Evolutionary conservation across 2,329 filamentous ascomycete species (phyloP).

Genomic region (Penicillium psychrosexuale): DNA sequence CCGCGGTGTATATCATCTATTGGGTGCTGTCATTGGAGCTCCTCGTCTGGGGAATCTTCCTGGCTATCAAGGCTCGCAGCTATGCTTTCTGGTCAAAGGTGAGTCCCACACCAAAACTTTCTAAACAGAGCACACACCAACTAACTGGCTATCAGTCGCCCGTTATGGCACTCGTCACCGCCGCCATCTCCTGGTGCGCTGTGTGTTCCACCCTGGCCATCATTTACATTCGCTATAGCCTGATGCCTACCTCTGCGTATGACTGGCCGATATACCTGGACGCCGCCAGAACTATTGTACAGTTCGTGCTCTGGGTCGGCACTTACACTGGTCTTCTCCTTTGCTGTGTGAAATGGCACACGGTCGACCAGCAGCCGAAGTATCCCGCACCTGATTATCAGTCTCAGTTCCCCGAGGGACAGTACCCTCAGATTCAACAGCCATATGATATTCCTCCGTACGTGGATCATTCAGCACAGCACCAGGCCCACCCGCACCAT

Average conservation of each 20-base stretch:
- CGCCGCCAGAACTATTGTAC: constrained; percentile 4
- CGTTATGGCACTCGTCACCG: constrained; percentile 11
- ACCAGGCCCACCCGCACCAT: not conserved
- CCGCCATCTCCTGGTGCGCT: constrained; percentile 20
- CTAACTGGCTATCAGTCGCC: constrained; percentile 9
- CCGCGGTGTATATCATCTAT: constrained; percentile 14
- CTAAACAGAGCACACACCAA: not conserved
- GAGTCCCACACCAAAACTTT: not conserved
- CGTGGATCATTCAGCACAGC: not conserved
- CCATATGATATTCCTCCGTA: constrained; percentile 1
- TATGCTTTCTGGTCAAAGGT: constrained; percentile 18
- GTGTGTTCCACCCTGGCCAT: constrained; percentile 11
- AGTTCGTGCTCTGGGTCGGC: constrained; percentile 21
- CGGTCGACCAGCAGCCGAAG: constrained; percentile 4
- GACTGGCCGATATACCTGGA: constrained; percentile 11
- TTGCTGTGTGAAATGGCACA: constrained; percentile 20
- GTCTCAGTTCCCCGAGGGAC: not conserved
- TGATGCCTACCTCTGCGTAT: not conserved
- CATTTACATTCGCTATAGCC: constrained; percentile 13
- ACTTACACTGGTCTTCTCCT: constrained; percentile 21
- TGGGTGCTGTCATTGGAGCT: constrained; percentile 24
- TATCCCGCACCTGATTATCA: not conserved
- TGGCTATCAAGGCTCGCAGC: constrained; percentile 13
- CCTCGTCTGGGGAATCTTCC: constrained; percentile 19
- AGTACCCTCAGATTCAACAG: not conserved